Base-by-base conservation (phyloP, 192 early-diverging fungal species). In the Spinellus fusiger region DNA sequence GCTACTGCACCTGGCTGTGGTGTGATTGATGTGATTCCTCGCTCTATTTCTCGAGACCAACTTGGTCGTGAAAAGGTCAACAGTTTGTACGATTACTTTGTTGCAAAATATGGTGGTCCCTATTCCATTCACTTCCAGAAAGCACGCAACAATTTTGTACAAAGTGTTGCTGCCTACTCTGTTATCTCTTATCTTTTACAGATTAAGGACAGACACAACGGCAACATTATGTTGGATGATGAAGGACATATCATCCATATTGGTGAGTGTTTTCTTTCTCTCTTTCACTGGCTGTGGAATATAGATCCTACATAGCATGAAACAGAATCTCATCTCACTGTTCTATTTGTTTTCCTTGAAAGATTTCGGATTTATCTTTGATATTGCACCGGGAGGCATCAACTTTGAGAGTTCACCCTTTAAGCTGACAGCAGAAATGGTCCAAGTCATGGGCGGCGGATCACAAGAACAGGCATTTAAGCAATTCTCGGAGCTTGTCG, bases 281-380 rank as follows among this genome's bases (percentile, higher is more conserved):
- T 10, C 5, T 44, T n/a, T n/a, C n/a, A n/a, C n/a, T n/a, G n/a
- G n/a, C n/a, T n/a, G n/a, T n/a, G n/a, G n/a, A n/a, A n/a, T n/a
- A n/a, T n/a, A n/a, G n/a, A n/a, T n/a, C n/a, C n/a, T n/a, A n/a
- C n/a, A n/a, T n/a, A n/a, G n/a, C n/a, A n/a, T 1, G n/a, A 49
- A 7, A 12, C 26, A 68, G 0, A 9, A 29, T 8, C 18, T 52
- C 34, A 52, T 48, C 31, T 37, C 32, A 23, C 18, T 26, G 3
- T 60, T 1, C 33, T 22, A 9, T 9, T 56, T 55, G 16, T 22
- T 47, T 2, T 57, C 27, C 10, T 57, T 40, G 16, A 9, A 53
- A 88, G 96, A 99, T 73, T 99, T 99, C 66, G 97, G 97, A 15
- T 99, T 98, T 69, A 96, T 99, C 61, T 80, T 99, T 48, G 93